Evolutionary conservation across 352 stramenopile species (phyloP).

Genomic region (Phytopythium boreale): DNA sequence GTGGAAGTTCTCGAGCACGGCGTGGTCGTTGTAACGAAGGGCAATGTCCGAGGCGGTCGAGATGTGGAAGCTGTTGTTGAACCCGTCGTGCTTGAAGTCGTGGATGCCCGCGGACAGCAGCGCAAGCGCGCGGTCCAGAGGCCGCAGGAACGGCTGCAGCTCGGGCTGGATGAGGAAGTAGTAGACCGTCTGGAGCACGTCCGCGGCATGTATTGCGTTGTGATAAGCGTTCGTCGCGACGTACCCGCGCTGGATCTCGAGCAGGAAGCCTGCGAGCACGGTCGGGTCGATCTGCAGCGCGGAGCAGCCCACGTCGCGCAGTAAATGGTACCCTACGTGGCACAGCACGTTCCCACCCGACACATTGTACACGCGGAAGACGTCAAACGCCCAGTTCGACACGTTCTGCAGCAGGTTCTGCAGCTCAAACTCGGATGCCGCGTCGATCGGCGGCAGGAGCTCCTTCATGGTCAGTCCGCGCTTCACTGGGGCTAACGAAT

Average conservation of each 20-base stretch:
- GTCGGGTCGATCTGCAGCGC: conserved; percentile 60
- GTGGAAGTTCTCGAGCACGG: conserved; percentile 88
- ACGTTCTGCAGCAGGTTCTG: conserved; percentile 59
- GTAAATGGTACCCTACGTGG: conserved; percentile 74
- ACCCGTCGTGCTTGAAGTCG: conserved; percentile 89
- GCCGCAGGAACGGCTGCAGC: conserved; percentile 67
- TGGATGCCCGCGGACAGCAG: conserved; percentile 83
- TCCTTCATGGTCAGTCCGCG: conserved; percentile 64
- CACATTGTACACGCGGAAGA: conserved; percentile 69
- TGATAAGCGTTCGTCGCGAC: conserved; percentile 85
- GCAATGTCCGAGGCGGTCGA: conserved; percentile 83
- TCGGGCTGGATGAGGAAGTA: conserved; percentile 83
- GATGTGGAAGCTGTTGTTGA: conserved; percentile 91
- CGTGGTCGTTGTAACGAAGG: conserved; percentile 87
- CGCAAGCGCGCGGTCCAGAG: conserved; percentile 66
- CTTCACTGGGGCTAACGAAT: conserved; percentile 16
- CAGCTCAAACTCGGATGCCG: conserved; percentile 62
- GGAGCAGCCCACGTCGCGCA: conserved; percentile 56
- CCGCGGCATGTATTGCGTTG: conserved; percentile 86
- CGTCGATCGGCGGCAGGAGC: conserved; percentile 51
- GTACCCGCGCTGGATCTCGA: conserved; percentile 85
- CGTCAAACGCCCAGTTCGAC: conserved; percentile 69
- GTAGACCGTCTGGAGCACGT: conserved; percentile 88
- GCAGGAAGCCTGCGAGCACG: conserved; percentile 68
- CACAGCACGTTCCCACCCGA: conserved; percentile 71